Conservation (phyloP, 208 protist species). For the Leishmania turanica region DNA sequence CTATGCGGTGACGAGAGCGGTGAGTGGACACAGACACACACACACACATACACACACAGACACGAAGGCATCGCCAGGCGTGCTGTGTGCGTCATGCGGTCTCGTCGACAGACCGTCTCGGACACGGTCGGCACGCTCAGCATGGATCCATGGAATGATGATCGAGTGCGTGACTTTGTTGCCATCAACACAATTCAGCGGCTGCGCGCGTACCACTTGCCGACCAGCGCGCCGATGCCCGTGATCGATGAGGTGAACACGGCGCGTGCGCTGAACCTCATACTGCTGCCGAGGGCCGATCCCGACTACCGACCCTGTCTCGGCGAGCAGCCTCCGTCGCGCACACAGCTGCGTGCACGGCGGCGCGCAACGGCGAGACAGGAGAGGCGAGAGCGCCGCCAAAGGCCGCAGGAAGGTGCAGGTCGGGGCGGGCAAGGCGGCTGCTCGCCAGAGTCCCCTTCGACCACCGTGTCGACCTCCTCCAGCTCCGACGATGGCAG, state of each 20-base stretch:
- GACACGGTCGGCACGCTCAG: slow-evolving; percentile 32
- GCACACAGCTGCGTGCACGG: slow-evolving; percentile 7
- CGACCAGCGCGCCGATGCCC: slow-evolving; percentile 40
- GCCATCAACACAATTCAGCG: slow-evolving; percentile 84
- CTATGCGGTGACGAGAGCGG: not conserved
- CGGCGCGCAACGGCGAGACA: slow-evolving; percentile 9
- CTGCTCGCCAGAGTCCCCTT: not conserved
- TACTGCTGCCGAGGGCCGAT: slow-evolving; percentile 58
- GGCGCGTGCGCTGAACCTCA: slow-evolving; percentile 59
- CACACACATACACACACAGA: not conserved
- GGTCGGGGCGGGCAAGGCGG: not conserved
- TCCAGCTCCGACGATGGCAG: not conserved
- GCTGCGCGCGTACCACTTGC: slow-evolving; percentile 73
- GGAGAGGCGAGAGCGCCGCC: not conserved
- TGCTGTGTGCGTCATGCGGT: slow-evolving; percentile 23
- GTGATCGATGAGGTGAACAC: slow-evolving; percentile 58
- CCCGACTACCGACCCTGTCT: slow-evolving; percentile 64
- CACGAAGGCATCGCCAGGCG: not conserved
- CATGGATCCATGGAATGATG: slow-evolving; percentile 89
- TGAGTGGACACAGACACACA: not conserved
- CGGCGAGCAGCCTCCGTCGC: slow-evolving; percentile 28
- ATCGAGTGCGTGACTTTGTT: slow-evolving; percentile 81
- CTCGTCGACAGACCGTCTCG: slow-evolving; percentile 24
- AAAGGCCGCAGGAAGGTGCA: not conserved
- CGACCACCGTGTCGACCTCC: not conserved